These are phyloP conservation scores for Phlegmacium glaucopus DNA, from an alignment of 768 basidiomycete genomes.

Conservation along the genomic window DNA sequence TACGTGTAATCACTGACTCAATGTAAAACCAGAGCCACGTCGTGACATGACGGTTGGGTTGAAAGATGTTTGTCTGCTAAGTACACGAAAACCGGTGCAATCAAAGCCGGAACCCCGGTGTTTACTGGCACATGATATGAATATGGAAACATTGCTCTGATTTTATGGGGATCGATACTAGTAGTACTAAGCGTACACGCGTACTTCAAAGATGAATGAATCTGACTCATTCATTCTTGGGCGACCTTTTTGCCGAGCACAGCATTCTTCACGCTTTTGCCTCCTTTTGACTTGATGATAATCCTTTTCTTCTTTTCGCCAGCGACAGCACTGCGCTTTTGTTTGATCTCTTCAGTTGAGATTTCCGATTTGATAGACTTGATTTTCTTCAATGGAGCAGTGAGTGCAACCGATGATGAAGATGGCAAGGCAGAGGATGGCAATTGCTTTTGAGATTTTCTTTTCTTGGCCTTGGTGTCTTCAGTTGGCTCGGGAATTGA, in stretches of 20 bases:
- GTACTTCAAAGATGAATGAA: not conserved
- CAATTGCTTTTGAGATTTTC: not conserved
- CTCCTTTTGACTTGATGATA: conserved; percentile 30
- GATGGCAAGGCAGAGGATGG: not conserved
- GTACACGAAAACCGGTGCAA: not conserved
- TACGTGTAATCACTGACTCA: not conserved
- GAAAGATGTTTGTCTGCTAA: too few relatives aligned
- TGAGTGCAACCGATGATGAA: conserved; percentile 3
- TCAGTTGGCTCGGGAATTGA: conserved; percentile 4
- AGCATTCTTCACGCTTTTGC: conserved; percentile 52
- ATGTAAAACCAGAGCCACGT: too few relatives aligned
- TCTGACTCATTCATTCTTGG: conserved; percentile 20
- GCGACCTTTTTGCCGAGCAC: conserved; percentile 52
- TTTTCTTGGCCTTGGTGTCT: conserved; percentile 12
- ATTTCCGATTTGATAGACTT: conserved; percentile 13
- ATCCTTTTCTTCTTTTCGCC: conserved; percentile 60
- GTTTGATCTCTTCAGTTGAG: conserved; percentile 47
- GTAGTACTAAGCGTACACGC: not conserved
- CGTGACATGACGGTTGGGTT: too few relatives aligned
- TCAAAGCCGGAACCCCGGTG: conserved; percentile 4
- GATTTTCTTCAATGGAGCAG: conserved; percentile 16
- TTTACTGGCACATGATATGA: too few relatives aligned
- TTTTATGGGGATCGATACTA: not conserved
- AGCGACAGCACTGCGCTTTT: conserved; percentile 41
- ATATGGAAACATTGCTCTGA: too few relatives aligned